A percentile compares a stretch with the other conserved stretches of the same genome.
Conservation (phyloP, 352 stramenopile genomes). For the Pythium pectinolyticum region DNA sequence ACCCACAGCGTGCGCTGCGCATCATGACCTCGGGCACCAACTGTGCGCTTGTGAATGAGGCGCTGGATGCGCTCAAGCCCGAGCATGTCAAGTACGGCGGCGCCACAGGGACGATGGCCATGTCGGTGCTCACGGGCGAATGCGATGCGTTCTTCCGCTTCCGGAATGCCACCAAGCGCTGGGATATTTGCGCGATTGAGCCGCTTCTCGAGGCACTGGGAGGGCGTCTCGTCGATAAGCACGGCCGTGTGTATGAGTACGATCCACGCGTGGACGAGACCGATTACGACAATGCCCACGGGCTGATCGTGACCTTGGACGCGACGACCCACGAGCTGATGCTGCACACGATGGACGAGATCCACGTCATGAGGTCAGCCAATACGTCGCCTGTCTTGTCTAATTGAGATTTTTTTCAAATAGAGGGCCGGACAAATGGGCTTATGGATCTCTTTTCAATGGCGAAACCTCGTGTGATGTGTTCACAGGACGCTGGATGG, state of each 20-base stretch:
- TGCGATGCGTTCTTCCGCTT: conserved; percentile 75
- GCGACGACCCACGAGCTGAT: conserved; percentile 35
- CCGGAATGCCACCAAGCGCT: conserved; percentile 68
- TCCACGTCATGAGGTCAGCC: conserved; percentile 57
- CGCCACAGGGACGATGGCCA: conserved; percentile 73
- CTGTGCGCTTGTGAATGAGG: conserved; percentile 49
- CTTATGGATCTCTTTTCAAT: not conserved
- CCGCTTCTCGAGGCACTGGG: conserved; percentile 59
- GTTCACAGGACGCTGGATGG: conserved; percentile 54
- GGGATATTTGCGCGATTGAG: conserved; percentile 79
- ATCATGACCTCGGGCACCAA: conserved; percentile 61
- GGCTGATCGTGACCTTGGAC: conserved; percentile 53
- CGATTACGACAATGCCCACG: conserved; percentile 65
- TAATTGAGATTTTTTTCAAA: conserved; percentile 31
- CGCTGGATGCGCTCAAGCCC: conserved; percentile 38
- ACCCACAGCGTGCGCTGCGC: conserved; percentile 40
- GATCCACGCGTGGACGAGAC: conserved; percentile 43
- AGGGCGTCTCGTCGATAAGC: conserved; percentile 55
- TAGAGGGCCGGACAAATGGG: conserved; percentile 2
- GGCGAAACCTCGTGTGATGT: not conserved
- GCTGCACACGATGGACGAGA: conserved; percentile 44
- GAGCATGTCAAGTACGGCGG: conserved; percentile 45
- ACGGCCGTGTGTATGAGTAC: conserved; percentile 63
- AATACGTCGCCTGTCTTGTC: conserved; percentile 32
- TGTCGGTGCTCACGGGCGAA: conserved; percentile 56